Evolutionary conservation across 805 yeast genomes (phyloP), one percentile per base, ranked within the genome.

Genomic region (Candida silvicultrix): DNA sequence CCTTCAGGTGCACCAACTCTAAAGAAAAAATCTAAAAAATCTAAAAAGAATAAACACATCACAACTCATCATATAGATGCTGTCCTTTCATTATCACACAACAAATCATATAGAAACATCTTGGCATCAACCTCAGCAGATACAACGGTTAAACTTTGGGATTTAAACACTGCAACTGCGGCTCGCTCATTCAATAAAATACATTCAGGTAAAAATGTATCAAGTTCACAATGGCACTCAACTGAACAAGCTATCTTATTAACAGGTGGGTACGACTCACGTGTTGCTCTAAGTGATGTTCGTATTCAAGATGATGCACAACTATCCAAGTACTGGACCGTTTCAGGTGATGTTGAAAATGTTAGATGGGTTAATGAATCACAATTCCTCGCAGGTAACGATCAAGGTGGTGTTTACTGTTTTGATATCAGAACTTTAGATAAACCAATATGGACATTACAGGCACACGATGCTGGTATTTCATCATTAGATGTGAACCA

Each of bases 61-160:
- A 74, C 80, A 12, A 78, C 88, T 18, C 94, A 86, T 63, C 99
- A 94, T 65, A 86, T 89, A 1, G 99, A 89, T 67, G 97, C 99
- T 1, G 89, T 94, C 25, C 78, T 94, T 49, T 85, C 97, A 2
- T 71, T 94, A 48, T 69, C 95, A 11, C 92, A 89, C 64, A 94
- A 92, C 66, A 80, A 74, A 57, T 74, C 71, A 39, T 95, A 87
- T 67, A 78, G 95, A 65, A 81, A 87, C 49, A 83, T 94, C 18
- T 77, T 94, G 49, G 96, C 95, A 15, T 89, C 97, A 10, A 87
- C 97, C 2, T 89, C 97, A 9, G 98, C 98, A 1, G 99, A 94
- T 62, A 78, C 82, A 50, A 94, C 99, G 1, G 87, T 94, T 41
- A 94, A 94, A 67, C 73, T 94, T 55, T 94, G 99, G 99, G 99